Conservation (phyloP, 805 yeast species). For the Cephaloascus albidus region DNA sequence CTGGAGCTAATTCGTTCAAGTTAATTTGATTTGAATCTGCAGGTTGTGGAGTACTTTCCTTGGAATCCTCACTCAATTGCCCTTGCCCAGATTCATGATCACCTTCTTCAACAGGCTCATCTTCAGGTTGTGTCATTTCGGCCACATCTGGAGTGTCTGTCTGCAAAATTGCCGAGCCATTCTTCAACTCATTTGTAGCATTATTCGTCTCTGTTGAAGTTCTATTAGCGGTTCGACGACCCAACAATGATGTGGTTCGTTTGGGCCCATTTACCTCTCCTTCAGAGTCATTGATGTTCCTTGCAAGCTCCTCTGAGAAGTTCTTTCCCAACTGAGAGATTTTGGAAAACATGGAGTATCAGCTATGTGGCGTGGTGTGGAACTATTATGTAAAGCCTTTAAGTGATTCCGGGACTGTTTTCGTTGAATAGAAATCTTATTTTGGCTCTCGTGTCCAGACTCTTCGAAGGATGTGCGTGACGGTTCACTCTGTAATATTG, state of each 20-base stretch:
- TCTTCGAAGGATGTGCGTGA: too few relatives aligned
- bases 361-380: too few relatives aligned
- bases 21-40: conserved; percentile 5
- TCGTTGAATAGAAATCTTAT: too few relatives aligned
- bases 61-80: conserved; percentile 9
- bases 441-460: too few relatives aligned
- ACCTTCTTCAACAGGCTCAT: conserved; percentile 15
- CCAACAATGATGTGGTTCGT: conserved; percentile 1
- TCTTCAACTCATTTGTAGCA: conserved; percentile 14
- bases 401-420: too few relatives aligned
- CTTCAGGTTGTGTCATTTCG: conserved; percentile 37
- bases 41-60: conserved; percentile 1
- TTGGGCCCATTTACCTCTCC: conserved; percentile 1
- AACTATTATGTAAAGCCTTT: not conserved
- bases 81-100: conserved; percentile 4
- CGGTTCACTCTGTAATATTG: too few relatives aligned
- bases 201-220: conserved; percentile 10
- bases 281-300: conserved; percentile 16
- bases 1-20: conserved; percentile 42
- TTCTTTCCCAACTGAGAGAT: conserved; percentile 57
- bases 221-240: conserved; percentile 9
- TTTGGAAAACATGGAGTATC: conserved; percentile 48
- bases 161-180: conserved; percentile 20
- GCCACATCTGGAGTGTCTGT: conserved; percentile 38
- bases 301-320: conserved; percentile 47